A percentile compares a stretch with the other conserved stretches of the same genome.
Conservation (phyloP, 345 rosid species). For the Acer campestre region DNA sequence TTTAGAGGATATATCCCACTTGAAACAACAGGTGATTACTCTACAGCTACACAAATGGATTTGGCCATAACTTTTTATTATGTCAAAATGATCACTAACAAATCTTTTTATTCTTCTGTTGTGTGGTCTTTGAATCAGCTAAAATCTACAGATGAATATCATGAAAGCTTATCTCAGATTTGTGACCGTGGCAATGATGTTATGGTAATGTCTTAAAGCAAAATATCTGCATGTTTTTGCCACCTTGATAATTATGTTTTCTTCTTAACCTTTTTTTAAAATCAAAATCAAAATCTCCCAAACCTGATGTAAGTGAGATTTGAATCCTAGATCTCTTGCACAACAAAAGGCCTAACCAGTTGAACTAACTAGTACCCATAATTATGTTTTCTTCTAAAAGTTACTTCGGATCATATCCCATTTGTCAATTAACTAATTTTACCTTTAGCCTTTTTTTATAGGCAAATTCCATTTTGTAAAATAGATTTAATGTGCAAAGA, state of each 20-base stretch:
- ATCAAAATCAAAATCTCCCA: neutral
- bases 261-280: neutral
- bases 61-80: neutral
- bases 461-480: neutral
- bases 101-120: neutral
- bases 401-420: neutral
- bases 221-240: neutral
- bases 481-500: neutral
- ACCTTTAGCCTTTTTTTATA: neutral
- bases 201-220: constrained; percentile 15
- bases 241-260: neutral
- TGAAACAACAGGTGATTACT: constrained; percentile 51
- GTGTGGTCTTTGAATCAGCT: constrained; percentile 29
- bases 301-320: neutral
- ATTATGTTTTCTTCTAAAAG: neutral
- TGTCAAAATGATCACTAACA: constrained; percentile 11
- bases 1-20: constrained; percentile 37
- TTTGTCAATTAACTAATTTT: neutral
- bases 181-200: constrained; percentile 16
- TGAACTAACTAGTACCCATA: neutral
- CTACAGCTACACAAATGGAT: constrained; percentile 7
- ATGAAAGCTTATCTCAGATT: constrained; percentile 24
- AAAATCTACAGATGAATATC: constrained; percentile 28
- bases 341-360: neutral
- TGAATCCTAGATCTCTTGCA: neutral